These are phyloP conservation scores for Colletotrichum cereale DNA, from an alignment of 2,329 filamentous ascomycete species.

Conservation along the genomic window DNA sequence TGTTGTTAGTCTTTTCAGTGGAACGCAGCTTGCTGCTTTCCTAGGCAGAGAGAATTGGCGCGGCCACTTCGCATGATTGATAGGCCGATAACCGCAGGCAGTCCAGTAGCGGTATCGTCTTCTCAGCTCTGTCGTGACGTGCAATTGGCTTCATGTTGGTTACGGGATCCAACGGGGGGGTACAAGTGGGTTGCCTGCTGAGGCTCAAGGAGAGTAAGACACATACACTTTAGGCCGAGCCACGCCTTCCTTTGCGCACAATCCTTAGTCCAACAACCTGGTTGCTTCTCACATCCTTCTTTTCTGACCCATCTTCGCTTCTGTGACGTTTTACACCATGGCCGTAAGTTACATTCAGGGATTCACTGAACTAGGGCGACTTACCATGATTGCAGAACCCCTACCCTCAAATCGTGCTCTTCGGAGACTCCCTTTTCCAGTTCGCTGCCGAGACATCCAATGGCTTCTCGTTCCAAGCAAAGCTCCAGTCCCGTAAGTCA, in stretches of 20 bases:
- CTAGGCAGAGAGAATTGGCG: constrained; percentile 21
- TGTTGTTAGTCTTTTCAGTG: not conserved
- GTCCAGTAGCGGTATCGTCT: constrained; percentile 13
- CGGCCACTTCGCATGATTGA: constrained; percentile 32
- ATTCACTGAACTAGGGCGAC: not conserved
- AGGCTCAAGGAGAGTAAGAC: not conserved
- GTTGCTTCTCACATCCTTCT: not conserved
- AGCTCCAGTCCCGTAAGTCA: constrained; percentile 74
- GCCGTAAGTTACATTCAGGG: not conserved
- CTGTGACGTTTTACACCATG: not conserved
- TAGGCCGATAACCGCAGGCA: constrained; percentile 33
- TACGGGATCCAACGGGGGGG: constrained; percentile 7
- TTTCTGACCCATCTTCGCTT: no score
- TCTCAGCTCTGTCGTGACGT: constrained; percentile 27
- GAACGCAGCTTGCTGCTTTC: constrained; percentile 7
- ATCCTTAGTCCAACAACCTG: not conserved
- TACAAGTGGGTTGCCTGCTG: constrained; percentile 1
- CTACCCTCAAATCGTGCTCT: constrained; percentile 83
- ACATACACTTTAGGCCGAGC: constrained; percentile 9
- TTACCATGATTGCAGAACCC: constrained; percentile 30
- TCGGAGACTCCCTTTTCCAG: constrained; percentile 92
- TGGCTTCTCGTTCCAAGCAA: constrained; percentile 81
- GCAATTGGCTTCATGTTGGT: constrained; percentile 15
- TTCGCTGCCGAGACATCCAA: constrained; percentile 69
- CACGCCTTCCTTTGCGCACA: not conserved